phyloP scores from a whole-genome alignment of 2,329 filamentous ascomycete species.

The Reticulascus tulasneorum region DNA sequence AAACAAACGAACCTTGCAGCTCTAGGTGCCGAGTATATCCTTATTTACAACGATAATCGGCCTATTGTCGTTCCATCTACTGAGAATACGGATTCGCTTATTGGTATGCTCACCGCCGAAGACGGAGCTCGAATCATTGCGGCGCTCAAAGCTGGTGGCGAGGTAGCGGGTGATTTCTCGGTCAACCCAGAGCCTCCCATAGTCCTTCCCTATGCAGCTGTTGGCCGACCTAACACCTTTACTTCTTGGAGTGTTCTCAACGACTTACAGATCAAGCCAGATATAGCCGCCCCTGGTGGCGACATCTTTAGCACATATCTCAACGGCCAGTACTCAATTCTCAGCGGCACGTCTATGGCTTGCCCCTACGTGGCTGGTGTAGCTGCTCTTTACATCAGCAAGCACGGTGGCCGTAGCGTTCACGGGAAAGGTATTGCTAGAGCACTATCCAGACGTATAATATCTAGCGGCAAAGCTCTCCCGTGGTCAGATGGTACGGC shows the following conservation, averaged over 20 bases:
- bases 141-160: constrained; percentile 18
- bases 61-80: constrained; percentile 12
- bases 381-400: constrained; percentile 28
- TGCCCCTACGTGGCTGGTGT: constrained; percentile 37
- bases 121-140: constrained; percentile 21
- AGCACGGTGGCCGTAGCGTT: constrained; percentile 24
- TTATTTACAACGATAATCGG: constrained; percentile 25
- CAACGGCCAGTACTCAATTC: constrained; percentile 33
- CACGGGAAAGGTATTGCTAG: constrained; percentile 27
- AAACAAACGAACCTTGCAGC: constrained; percentile 24
- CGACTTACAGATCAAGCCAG: constrained; percentile 38
- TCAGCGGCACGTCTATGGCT: constrained; percentile 45
- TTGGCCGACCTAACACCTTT: constrained; percentile 32
- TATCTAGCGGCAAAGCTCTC: constrained; percentile 25
- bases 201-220: constrained; percentile 19
- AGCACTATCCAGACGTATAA: constrained; percentile 24
- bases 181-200: constrained; percentile 18
- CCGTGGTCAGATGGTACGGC: constrained; percentile 25
- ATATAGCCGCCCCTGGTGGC: constrained; percentile 38
- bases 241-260: constrained; percentile 40
- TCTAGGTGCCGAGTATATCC: constrained; percentile 22
- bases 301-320: constrained; percentile 38
- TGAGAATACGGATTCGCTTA: constrained; percentile 7
- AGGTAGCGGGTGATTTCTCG: constrained; percentile 26
- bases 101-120: constrained; percentile 19